Conservation (phyloP, 2,329 filamentous ascomycete species). For the Diaporthe vaccinii region DNA sequence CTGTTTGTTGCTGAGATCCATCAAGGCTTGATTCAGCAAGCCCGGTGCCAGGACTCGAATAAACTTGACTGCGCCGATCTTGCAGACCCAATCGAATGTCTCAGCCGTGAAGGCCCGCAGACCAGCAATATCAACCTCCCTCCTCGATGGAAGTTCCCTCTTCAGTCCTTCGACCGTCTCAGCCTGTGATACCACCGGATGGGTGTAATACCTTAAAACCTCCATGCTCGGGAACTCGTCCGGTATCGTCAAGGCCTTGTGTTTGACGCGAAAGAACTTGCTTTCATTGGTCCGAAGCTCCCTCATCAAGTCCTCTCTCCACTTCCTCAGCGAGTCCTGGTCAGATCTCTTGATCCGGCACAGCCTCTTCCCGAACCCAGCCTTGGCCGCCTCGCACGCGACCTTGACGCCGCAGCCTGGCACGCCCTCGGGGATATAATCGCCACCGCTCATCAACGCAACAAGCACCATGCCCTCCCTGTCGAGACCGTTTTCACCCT, state of each 20-base stretch:
- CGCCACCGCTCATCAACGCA: constrained; percentile 94
- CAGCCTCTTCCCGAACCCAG: constrained; percentile 85
- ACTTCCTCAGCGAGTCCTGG: constrained; percentile 70
- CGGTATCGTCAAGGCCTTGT: constrained; percentile 81
- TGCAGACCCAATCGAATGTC: constrained; percentile 88
- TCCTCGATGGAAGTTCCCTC: constrained; percentile 70
- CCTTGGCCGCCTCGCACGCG: constrained; percentile 89
- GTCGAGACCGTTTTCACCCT: constrained; percentile 74
- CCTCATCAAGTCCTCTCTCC: constrained; percentile 79
- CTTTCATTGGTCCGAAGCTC: constrained; percentile 89
- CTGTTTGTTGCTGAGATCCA: constrained; percentile 46
- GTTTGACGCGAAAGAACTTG: constrained; percentile 82
- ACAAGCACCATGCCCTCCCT: constrained; percentile 93
- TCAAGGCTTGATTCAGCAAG: constrained; percentile 74
- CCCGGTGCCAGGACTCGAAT: constrained; percentile 84
- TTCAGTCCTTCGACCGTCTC: constrained; percentile 69
- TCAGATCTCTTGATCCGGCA: constrained; percentile 75
- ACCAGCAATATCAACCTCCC: constrained; percentile 72
- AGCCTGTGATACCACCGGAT: constrained; percentile 81
- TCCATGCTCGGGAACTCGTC: constrained; percentile 84
- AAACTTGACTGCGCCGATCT: constrained; percentile 85
- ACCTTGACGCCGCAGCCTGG: constrained; percentile 89
- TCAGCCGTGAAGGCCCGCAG: constrained; percentile 82
- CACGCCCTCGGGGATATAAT: constrained; percentile 91
- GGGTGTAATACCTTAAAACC: constrained; percentile 87